Conservation (phyloP, 345 rosid genomes). For the Pistacia atlantica region DNA sequence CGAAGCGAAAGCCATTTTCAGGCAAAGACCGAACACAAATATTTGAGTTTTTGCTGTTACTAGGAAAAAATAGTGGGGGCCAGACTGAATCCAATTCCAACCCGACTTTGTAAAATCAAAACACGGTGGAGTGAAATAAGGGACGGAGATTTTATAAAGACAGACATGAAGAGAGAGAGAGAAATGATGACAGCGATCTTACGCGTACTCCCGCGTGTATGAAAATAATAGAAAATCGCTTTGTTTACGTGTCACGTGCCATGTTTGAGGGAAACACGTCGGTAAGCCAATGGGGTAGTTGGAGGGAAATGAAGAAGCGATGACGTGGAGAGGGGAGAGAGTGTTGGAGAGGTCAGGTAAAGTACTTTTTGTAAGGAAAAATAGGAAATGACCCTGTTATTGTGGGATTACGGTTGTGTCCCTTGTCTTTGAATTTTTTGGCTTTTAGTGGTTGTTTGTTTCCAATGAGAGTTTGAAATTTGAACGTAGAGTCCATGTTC, state of each 20-base stretch:
- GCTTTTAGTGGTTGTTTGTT: background rate
- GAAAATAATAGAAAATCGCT: background rate
- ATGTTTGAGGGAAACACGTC: slow-evolving; percentile 27
- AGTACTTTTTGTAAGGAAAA: background rate
- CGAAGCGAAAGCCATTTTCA: slow-evolving; percentile 43
- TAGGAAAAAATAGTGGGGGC: background rate
- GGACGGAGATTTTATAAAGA: slow-evolving; percentile 24
- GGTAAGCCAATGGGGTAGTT: slow-evolving; percentile 30
- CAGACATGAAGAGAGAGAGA: background rate
- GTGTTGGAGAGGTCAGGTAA: slow-evolving; percentile 1
- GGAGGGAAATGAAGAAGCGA: background rate
- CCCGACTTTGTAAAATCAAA: slow-evolving; percentile 16
- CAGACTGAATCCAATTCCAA: background rate
- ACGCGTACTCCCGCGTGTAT: slow-evolving; percentile 17
- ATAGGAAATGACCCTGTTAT: background rate
- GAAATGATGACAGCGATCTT: background rate
- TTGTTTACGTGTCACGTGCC: background rate
- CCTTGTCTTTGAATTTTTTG: background rate
- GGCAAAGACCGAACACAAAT: background rate
- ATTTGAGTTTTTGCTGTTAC: background rate
- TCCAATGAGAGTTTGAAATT: background rate
- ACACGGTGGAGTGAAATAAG: slow-evolving; percentile 13
- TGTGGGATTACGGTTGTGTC: slow-evolving; percentile 13
- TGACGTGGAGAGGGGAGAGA: background rate
- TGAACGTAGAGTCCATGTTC: slow-evolving; percentile 11